Evolutionary conservation across 2,329 filamentous ascomycete species (phyloP).

Genomic region (Alternaria viburni): DNA sequence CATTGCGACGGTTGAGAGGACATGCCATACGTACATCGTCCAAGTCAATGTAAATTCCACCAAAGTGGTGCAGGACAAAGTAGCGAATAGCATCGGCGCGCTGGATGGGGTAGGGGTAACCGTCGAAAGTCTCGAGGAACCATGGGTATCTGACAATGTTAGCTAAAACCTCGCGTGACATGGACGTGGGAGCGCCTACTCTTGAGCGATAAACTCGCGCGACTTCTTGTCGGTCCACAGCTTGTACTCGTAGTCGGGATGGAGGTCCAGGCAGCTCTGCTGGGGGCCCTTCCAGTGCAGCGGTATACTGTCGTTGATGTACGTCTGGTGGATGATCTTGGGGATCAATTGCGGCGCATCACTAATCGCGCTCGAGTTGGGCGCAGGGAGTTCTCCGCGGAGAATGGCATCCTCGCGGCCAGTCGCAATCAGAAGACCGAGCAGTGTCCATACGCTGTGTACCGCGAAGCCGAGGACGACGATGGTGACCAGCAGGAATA

Average conservation of each 20-base stretch:
- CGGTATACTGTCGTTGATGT: constrained; percentile 73
- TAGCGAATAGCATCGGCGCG: constrained; percentile 80
- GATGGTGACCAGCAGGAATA: constrained; percentile 70
- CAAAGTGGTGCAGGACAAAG: constrained; percentile 77
- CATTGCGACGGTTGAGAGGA: neutral
- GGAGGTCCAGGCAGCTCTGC: constrained; percentile 69
- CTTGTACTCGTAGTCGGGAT: constrained; percentile 78
- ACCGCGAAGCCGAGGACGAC: constrained; percentile 69
- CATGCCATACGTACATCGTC: constrained; percentile 63
- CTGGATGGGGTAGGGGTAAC: constrained; percentile 77
- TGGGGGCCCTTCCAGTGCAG: constrained; percentile 70
- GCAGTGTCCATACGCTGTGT: constrained; percentile 72
- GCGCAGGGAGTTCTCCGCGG: constrained; percentile 68
- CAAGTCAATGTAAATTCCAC: constrained; percentile 81
- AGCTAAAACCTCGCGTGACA: constrained; percentile 3
- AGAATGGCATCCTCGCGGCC: constrained; percentile 71
- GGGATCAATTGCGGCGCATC: constrained; percentile 68
- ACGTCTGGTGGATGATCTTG: constrained; percentile 80
- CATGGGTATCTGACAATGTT: constrained; percentile 66
- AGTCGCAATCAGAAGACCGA: constrained; percentile 72
- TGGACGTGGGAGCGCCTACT: constrained; percentile 48
- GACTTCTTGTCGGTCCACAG: constrained; percentile 77
- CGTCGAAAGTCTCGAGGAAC: constrained; percentile 77
- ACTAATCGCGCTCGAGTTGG: constrained; percentile 65
- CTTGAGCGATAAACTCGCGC: constrained; percentile 71